Evolutionary conservation across 2,329 filamentous ascomycete genomes (phyloP).

Genomic region (Aspergillus fischeri): DNA sequence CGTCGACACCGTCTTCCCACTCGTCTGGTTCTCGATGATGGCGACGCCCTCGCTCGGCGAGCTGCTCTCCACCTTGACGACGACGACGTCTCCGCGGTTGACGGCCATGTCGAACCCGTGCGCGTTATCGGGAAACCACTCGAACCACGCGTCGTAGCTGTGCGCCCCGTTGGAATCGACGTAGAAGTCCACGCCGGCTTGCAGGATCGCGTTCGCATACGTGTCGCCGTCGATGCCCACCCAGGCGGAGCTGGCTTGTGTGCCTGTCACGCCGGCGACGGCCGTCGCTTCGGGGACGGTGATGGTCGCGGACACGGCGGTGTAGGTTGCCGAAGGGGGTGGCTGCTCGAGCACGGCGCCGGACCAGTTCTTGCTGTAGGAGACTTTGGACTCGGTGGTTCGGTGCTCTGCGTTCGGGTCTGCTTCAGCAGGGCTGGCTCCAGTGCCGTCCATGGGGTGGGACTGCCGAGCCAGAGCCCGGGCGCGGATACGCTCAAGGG

Average conservation of each 20-base stretch:
- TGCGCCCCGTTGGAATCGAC: constrained; percentile 32
- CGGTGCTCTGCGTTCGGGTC: background rate
- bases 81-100: constrained; percentile 44
- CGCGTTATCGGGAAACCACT: constrained; percentile 57
- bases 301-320: constrained; percentile 42
- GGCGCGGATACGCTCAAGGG: constrained; percentile 26
- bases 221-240: constrained; percentile 61
- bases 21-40: constrained; percentile 51
- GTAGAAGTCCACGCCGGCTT: constrained; percentile 56
- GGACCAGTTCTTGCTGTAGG: constrained; percentile 58
- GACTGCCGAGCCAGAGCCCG: constrained; percentile 25
- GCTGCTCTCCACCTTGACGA: constrained; percentile 34
- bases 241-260: constrained; percentile 53
- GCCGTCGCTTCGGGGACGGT: constrained; percentile 49
- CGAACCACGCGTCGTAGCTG: constrained; percentile 57
- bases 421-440: constrained; percentile 5
- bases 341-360: constrained; percentile 51
- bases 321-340: constrained; percentile 46
- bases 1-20: constrained; percentile 50
- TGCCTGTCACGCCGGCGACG: constrained; percentile 34
- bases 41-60: constrained; percentile 44
- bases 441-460: constrained; percentile 15
- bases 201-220: constrained; percentile 52
- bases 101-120: constrained; percentile 51
- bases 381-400: constrained; percentile 33